Conservation (phyloP, 345 rosid genomes). For the Citrus unshiu region DNA sequence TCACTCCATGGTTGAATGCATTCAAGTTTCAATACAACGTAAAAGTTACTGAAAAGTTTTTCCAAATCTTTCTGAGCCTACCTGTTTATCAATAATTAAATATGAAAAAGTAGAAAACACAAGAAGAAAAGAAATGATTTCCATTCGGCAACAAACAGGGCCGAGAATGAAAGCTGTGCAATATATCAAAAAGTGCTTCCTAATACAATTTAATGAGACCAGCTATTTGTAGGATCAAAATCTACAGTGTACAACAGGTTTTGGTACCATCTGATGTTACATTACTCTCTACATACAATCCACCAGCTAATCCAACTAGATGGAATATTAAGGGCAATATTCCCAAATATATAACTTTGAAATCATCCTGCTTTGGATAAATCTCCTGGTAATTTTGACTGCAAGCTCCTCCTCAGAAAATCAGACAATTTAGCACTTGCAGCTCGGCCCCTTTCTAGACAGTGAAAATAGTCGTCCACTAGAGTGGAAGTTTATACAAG, state of each 20-base stretch:
- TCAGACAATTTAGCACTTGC: slow-evolving; percentile 64
- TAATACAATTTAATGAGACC: not conserved
- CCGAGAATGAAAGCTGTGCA: not conserved
- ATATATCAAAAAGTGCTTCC: not conserved
- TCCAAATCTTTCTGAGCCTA: not conserved
- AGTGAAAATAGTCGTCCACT: slow-evolving; percentile 74
- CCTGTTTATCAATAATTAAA: not conserved
- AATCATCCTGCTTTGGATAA: slow-evolving; percentile 33
- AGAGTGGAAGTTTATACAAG: not conserved
- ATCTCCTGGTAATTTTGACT: slow-evolving; percentile 42
- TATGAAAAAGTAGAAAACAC: not conserved
- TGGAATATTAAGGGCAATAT: not conserved
- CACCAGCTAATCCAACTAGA: not conserved
- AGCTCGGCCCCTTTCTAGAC: slow-evolving; percentile 72
- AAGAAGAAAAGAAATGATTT: not conserved
- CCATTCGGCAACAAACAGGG: not conserved
- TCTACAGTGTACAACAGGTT: not conserved
- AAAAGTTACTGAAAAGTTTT: not conserved
- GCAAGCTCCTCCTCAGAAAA: slow-evolving; percentile 75
- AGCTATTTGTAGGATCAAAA: not conserved
- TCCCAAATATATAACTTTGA: not conserved
- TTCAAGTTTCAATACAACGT: not conserved
- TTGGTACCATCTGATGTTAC: not conserved
- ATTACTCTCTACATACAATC: not conserved
- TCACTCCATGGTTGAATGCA: not conserved